Percentiles rank a stretch among this genome's conserved stretches.
Conservation (phyloP, 495 filamentous ascomycete genomes). For the Clavariopsis aquatica region DNA sequence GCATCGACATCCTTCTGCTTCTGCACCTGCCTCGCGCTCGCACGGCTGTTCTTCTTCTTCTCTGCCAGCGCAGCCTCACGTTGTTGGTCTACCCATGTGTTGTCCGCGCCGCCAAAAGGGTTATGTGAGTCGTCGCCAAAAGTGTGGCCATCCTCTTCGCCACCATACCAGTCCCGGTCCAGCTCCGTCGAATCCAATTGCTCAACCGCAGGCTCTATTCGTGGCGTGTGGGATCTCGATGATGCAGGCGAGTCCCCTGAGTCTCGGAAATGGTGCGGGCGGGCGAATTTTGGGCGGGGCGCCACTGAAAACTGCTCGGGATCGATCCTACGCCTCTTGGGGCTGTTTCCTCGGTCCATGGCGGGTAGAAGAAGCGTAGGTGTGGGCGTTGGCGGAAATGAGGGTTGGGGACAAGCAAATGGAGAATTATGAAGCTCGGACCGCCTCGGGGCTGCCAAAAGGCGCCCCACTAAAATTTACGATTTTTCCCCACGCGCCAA, state of each 20-base stretch:
- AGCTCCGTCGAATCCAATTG: constrained; percentile 63
- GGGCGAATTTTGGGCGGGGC: constrained; percentile 51
- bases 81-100: constrained; percentile 69
- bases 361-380: neutral
- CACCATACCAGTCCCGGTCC: constrained; percentile 86
- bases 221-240: constrained; percentile 30
- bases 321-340: constrained; percentile 64
- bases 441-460: neutral
- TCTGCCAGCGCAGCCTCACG: constrained; percentile 69
- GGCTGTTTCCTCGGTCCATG: constrained; percentile 50
- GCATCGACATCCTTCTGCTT: constrained; percentile 94
- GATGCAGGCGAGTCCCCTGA: constrained; percentile 40
- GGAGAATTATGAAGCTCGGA: constrained; percentile 15
- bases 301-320: constrained; percentile 56
- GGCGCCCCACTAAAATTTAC: constrained; percentile 17
- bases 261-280: constrained; percentile 30
- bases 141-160: constrained; percentile 73
- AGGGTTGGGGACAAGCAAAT: neutral
- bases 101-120: constrained; percentile 66
- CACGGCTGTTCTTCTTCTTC: constrained; percentile 69
- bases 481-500: constrained; percentile 8
- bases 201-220: constrained; percentile 48
- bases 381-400: neutral
- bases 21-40: constrained; percentile 72
- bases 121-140: constrained; percentile 77